These are phyloP conservation scores for Geosmithia morbida DNA, from an alignment of 2,329 filamentous ascomycete genomes.

Conservation along the genomic window DNA sequence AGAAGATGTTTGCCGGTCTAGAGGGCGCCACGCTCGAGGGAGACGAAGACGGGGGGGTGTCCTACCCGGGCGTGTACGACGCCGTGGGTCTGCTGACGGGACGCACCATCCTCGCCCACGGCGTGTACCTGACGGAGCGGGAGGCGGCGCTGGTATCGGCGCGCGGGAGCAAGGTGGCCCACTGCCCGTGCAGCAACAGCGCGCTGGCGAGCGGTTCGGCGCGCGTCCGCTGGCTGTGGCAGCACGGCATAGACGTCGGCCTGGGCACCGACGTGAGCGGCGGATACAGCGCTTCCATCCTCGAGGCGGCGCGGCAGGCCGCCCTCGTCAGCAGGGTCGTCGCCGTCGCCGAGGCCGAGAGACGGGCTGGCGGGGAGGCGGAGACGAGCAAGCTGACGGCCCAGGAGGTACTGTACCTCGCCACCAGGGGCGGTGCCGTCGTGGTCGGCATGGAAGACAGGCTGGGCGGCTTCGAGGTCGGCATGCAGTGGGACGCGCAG, in stretches of 20 bases:
- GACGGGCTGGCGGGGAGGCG: conserved; percentile 19
- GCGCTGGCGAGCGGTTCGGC: conserved; percentile 69
- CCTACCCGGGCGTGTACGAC: conserved; percentile 75
- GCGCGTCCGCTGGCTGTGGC: conserved; percentile 58
- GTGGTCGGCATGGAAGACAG: conserved; percentile 60
- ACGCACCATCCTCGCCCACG: conserved; percentile 75
- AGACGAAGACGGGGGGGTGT: conserved; percentile 23
- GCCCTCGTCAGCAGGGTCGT: conserved; percentile 63
- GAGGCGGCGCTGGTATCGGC: conserved; percentile 52
- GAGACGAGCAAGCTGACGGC: conserved; percentile 57
- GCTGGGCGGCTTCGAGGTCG: conserved; percentile 71
- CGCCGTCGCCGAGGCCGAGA: conserved; percentile 36
- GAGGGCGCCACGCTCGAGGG: background rate
- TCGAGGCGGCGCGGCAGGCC: conserved; percentile 74
- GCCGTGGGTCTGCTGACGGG: conserved; percentile 50
- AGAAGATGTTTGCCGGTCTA: conserved; percentile 45
- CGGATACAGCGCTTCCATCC: conserved; percentile 67
- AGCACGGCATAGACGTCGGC: conserved; percentile 64
- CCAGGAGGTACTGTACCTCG: conserved; percentile 75
- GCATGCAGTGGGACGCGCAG: conserved; percentile 87
- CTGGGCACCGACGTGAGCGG: conserved; percentile 86
- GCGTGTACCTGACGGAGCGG: conserved; percentile 54
- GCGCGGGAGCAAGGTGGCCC: conserved; percentile 53
- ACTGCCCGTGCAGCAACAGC: conserved; percentile 81
- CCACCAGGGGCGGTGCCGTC: conserved; percentile 72